A percentile compares a stretch with the other conserved stretches of the same genome.
Conservation (phyloP, 1,284 basidiomycete species). For the Sanguinoderma infundibulare region DNA sequence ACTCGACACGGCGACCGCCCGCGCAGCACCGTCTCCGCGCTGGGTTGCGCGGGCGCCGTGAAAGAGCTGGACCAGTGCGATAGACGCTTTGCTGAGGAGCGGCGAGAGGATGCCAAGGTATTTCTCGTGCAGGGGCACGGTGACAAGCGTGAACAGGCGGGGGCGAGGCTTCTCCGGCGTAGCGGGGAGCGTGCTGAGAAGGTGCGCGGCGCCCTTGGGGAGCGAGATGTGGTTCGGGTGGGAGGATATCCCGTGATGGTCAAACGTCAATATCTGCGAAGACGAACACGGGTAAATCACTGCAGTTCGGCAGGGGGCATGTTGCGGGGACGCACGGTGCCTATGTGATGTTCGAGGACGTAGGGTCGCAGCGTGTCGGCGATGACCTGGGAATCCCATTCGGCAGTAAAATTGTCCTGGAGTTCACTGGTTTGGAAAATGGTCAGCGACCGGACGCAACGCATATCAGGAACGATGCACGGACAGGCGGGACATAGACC, state of each 20-base stretch:
- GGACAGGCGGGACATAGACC: no score
- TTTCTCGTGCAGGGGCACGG: conserved; percentile 62
- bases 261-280: conserved; percentile 89
- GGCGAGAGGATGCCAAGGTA: conserved; percentile 60
- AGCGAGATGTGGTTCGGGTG: conserved; percentile 92
- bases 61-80: not conserved
- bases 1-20: conserved; percentile 58
- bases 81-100: conserved; percentile 4
- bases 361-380: conserved; percentile 64
- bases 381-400: conserved; percentile 72
- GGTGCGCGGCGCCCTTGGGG: conserved; percentile 54
- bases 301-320: not conserved
- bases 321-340: conserved; percentile 52
- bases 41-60: not conserved
- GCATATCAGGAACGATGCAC: not conserved
- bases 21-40: not conserved
- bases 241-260: conserved; percentile 77
- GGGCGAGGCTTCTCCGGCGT: conserved; percentile 28
- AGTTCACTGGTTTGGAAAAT: conserved; percentile 54
- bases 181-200: conserved; percentile 38
- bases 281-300: not conserved
- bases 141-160: conserved; percentile 63
- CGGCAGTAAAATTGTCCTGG: conserved; percentile 75
- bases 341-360: conserved; percentile 62
- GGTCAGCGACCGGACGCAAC: not conserved